Evolutionary conservation across 768 basidiomycete species (phyloP).

Genomic region (Hygrophorus russula): DNA sequence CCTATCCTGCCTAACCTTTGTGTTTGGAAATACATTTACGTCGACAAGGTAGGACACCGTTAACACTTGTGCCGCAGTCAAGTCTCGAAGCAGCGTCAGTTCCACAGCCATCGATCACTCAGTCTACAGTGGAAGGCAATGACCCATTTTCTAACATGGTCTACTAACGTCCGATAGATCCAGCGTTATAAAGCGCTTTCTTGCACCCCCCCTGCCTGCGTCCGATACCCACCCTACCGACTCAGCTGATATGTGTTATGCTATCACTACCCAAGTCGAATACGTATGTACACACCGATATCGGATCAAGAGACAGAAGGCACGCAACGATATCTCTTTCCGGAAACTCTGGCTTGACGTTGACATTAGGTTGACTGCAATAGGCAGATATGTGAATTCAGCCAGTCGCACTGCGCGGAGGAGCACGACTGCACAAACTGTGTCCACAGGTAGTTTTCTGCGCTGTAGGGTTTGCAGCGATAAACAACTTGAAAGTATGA

Average conservation of each 20-base stretch:
- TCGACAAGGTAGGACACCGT: not conserved
- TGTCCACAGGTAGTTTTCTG: slow-evolving; percentile 19
- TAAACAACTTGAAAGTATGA: not conserved
- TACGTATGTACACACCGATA: slow-evolving; percentile 22
- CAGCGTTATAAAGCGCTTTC: not conserved
- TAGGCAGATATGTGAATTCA: slow-evolving; percentile 24
- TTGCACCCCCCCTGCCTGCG: not conserved
- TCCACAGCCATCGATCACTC: no score
- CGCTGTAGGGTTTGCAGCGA: no score
- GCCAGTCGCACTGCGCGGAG: slow-evolving; percentile 19
- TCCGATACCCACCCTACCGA: not conserved
- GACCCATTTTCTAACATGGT: no score
- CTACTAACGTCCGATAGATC: no score
- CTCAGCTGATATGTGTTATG: slow-evolving; percentile 20
- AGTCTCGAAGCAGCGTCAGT: not conserved
- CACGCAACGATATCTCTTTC: slow-evolving; percentile 9
- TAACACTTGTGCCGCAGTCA: not conserved
- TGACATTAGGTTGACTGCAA: slow-evolving; percentile 38
- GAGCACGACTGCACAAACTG: slow-evolving; percentile 30
- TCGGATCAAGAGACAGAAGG: slow-evolving; percentile 21
- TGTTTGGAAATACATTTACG: not conserved
- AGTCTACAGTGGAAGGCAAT: no score
- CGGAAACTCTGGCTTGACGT: not conserved
- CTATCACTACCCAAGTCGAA: slow-evolving; percentile 19
- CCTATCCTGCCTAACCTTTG: not conserved